A percentile compares a stretch with the other conserved stretches of the same genome.
These are phyloP conservation scores for Silene noctiflora DNA, from an alignment of 179 eudicot species.

Conservation along the genomic window DNA sequence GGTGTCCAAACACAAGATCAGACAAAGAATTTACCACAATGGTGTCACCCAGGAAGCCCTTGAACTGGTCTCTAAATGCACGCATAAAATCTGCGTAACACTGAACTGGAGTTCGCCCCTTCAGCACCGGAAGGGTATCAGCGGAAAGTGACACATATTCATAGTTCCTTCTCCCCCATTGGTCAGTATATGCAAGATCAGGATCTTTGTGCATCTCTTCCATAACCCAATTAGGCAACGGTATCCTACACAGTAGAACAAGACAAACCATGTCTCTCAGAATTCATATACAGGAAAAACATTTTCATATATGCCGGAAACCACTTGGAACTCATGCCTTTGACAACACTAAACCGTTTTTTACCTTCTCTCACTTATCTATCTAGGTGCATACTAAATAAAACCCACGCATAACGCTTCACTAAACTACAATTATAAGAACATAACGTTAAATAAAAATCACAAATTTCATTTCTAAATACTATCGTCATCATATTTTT, in stretches of 20 bases:
- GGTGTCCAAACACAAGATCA: neutral
- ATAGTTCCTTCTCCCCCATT: slow-evolving; percentile 89
- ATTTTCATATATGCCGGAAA: neutral
- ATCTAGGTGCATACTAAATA: neutral
- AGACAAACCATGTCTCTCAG: slow-evolving; percentile 8
- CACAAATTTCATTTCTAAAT: neutral
- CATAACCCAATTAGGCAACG: slow-evolving; percentile 83
- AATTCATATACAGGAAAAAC: neutral
- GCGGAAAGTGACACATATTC: slow-evolving; percentile 86
- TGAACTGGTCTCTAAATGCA: slow-evolving; percentile 65
- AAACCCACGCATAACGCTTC: neutral
- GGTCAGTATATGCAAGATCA: slow-evolving; percentile 90
- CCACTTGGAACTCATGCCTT: neutral
- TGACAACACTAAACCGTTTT: neutral
- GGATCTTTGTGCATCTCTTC: slow-evolving; percentile 83
- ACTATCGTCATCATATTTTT: neutral
- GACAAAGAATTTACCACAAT: slow-evolving; percentile 58
- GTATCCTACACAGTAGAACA: slow-evolving; percentile 49
- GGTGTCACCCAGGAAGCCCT: slow-evolving; percentile 79
- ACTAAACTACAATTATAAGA: neutral
- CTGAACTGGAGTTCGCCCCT: slow-evolving; percentile 87
- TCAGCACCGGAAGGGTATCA: slow-evolving; percentile 77
- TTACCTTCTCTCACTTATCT: too few relatives aligned
- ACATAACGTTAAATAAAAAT: neutral
- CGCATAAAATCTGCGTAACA: slow-evolving; percentile 91